These are phyloP conservation scores for Ensete ventricosum DNA, from an alignment of 176 grass and related monocot species.

Conservation along the genomic window DNA sequence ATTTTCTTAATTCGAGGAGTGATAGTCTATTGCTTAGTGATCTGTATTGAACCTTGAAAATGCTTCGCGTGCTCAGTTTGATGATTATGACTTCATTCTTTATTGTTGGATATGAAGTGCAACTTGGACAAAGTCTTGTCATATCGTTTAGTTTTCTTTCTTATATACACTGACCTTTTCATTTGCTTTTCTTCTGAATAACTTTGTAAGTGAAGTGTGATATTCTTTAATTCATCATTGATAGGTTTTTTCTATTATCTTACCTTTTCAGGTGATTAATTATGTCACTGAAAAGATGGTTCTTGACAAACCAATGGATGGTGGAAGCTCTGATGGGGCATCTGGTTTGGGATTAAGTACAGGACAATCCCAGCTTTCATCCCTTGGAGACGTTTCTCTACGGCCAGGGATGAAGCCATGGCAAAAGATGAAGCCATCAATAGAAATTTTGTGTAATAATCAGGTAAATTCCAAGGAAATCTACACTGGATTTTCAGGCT, in stretches of 20 bases:
- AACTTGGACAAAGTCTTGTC: neutral
- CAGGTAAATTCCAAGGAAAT: constrained; percentile 42
- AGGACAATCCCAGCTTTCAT: constrained; percentile 38
- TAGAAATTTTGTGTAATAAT: constrained; percentile 92
- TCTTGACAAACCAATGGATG: constrained; percentile 65
- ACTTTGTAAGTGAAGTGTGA: too few species aligned
- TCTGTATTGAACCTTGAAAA: too few species aligned
- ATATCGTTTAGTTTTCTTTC: neutral
- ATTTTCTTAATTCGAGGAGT: too few species aligned
- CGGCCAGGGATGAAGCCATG: constrained; percentile 53
- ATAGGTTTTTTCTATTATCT: too few species aligned
- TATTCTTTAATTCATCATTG: too few species aligned
- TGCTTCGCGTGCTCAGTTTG: too few species aligned
- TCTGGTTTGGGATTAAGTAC: constrained; percentile 51
- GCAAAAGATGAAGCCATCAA: constrained; percentile 57
- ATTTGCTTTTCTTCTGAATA: too few species aligned
- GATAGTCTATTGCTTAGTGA: too few species aligned
- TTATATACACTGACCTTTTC: neutral
- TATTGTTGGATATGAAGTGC: neutral
- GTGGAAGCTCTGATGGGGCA: constrained; percentile 43
- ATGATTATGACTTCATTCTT: too few species aligned
- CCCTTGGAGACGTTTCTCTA: constrained; percentile 53
- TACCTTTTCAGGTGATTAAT: constrained; percentile 56
- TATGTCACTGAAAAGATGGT: constrained; percentile 89
- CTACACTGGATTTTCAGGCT: neutral